These are phyloP conservation scores for Quercus tomentella DNA, from an alignment of 331 rosid species.

Conservation along the genomic window DNA sequence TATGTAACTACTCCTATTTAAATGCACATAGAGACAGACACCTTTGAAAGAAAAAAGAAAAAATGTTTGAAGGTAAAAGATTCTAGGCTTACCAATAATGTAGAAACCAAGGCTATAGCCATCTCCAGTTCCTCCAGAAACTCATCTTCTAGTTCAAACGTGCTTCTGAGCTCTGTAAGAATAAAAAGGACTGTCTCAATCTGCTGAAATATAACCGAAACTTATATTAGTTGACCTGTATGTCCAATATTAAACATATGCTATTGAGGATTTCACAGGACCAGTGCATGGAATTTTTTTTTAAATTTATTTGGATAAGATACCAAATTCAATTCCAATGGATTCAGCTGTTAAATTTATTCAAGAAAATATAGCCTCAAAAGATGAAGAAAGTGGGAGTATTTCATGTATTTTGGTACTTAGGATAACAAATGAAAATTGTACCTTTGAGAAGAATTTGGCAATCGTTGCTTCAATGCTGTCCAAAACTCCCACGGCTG, in stretches of 20 bases:
- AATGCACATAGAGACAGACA: neutral
- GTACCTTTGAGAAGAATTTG: slow-evolving; percentile 43
- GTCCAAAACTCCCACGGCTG: slow-evolving; percentile 44
- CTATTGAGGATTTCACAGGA: neutral
- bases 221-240: neutral
- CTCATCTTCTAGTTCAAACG: slow-evolving; percentile 45
- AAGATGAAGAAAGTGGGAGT: too few species aligned
- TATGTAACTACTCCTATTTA: too few species aligned
- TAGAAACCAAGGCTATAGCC: slow-evolving; percentile 23
- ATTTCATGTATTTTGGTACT: neutral
- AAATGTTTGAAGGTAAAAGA: neutral
- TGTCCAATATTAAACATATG: neutral
- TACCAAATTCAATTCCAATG: too few species aligned
- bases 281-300: too few species aligned
- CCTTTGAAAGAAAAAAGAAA: neutral
- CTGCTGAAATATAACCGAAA: slow-evolving; percentile 26
- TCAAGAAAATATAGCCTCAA: too few species aligned
- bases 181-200: slow-evolving; percentile 52
- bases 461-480: slow-evolving; percentile 28
- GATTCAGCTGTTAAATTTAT: too few species aligned
- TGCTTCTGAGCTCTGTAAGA: slow-evolving; percentile 60
- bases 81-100: slow-evolving; percentile 40
- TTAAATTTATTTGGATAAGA: too few species aligned
- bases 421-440: neutral
- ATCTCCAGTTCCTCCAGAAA: slow-evolving; percentile 31